Evolutionary conservation across 768 basidiomycete species (phyloP).

Genomic region (Boletales sp.): DNA sequence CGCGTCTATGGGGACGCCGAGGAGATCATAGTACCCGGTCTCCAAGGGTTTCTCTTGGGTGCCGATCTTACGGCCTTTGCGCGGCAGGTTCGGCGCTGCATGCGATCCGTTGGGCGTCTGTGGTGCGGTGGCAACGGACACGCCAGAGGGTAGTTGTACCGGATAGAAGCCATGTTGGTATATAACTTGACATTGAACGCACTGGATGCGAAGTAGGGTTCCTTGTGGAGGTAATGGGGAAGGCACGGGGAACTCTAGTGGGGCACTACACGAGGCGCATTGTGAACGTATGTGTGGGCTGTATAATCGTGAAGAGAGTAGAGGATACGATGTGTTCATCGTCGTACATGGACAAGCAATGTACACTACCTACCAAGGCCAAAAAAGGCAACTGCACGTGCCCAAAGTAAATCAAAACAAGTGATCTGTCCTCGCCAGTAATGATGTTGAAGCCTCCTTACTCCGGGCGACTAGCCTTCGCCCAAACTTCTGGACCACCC

Average conservation of each 20-base stretch:
- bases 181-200: slow-evolving; percentile 61
- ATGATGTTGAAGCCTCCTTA: no score
- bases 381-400: slow-evolving; percentile 19
- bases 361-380: background rate
- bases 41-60: slow-evolving; percentile 87
- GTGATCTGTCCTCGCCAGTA: no score
- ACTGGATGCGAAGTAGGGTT: slow-evolving; percentile 62
- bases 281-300: slow-evolving; percentile 62
- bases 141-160: slow-evolving; percentile 44
- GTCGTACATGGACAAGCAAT: slow-evolving; percentile 18
- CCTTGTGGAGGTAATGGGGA: slow-evolving; percentile 51
- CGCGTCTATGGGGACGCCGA: slow-evolving; percentile 73
- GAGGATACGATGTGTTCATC: slow-evolving; percentile 46
- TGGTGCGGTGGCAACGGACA: slow-evolving; percentile 10
- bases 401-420: no score
- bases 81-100: slow-evolving; percentile 13
- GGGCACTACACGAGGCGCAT: slow-evolving; percentile 53
- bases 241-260: slow-evolving; percentile 70
- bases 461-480: no score
- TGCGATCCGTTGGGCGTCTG: slow-evolving; percentile 18
- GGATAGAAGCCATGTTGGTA: slow-evolving; percentile 68
- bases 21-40: slow-evolving; percentile 86
- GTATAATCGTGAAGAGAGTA: slow-evolving; percentile 63
- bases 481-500: no score
- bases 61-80: slow-evolving; percentile 76